Evolutionary conservation across 352 stramenopile species (phyloP).

Genomic region (Phytophthora tubulina): DNA sequence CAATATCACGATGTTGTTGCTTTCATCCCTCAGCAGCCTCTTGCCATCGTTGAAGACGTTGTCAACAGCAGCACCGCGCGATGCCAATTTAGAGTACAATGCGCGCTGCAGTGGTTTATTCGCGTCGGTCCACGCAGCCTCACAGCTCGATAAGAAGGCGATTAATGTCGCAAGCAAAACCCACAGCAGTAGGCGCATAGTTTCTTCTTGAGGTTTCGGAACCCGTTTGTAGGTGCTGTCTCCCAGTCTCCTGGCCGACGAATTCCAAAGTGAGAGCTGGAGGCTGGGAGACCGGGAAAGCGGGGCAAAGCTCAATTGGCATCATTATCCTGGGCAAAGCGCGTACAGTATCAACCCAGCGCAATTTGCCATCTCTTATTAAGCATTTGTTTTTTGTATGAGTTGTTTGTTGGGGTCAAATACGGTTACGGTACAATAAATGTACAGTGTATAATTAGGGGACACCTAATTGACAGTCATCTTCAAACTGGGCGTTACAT

Average conservation of each 20-base stretch:
- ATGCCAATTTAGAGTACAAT: background rate
- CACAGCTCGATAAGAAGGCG: conserved; percentile 4
- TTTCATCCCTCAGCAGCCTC: background rate
- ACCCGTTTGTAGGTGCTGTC: background rate
- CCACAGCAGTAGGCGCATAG: conserved; percentile 6
- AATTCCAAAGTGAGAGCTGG: background rate
- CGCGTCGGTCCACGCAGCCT: background rate
- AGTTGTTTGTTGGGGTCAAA: too few species aligned
- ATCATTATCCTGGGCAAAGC: background rate
- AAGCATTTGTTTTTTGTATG: too few species aligned
- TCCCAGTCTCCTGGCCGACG: background rate
- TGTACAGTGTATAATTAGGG: too few species aligned
- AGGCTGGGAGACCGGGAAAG: background rate
- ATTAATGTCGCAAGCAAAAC: conserved; percentile 3
- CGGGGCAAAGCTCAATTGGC: background rate
- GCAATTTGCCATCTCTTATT: too few species aligned
- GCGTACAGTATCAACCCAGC: background rate
- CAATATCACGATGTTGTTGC: background rate
- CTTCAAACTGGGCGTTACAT: too few species aligned
- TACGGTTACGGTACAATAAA: too few species aligned
- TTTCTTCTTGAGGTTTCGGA: background rate
- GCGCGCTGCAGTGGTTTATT: background rate
- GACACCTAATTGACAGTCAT: too few species aligned
- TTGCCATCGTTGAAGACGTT: background rate
- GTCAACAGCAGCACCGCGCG: background rate